A percentile compares a stretch with the other conserved stretches of the same genome.
phyloP scores from a whole-genome alignment of 805 yeast genomes.

The Candida quercuum region DNA sequence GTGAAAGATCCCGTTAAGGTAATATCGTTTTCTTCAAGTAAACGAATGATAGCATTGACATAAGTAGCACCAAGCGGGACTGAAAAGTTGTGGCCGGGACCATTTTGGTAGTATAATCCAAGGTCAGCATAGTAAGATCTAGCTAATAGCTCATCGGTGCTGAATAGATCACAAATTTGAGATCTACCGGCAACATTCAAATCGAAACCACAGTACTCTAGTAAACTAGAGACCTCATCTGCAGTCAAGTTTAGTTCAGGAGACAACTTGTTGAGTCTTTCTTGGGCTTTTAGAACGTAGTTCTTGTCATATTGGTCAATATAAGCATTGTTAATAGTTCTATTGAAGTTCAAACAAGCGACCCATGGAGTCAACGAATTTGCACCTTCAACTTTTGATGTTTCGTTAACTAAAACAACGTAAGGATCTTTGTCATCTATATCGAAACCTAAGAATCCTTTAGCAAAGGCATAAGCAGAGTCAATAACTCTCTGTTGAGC shows the following conservation, averaged over 20 bases:
- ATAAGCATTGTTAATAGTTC: conserved; percentile 20
- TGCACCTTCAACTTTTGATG: conserved; percentile 52
- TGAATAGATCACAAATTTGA: conserved; percentile 32
- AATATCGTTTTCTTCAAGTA: conserved; percentile 34
- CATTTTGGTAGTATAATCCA: conserved; percentile 38
- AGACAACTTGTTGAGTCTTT: conserved; percentile 29
- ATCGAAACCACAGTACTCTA: conserved; percentile 47
- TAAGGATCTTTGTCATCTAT: conserved; percentile 38
- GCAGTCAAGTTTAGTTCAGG: conserved; percentile 36
- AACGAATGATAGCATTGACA: conserved; percentile 40
- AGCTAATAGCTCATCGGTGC: conserved; percentile 41
- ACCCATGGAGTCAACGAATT: conserved; percentile 49
- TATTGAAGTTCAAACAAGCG: conserved; percentile 37
- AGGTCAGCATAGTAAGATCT: conserved; percentile 39
- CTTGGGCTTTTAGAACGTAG: too few relatives aligned
- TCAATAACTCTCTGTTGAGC: conserved; percentile 50
- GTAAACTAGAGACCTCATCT: conserved; percentile 34
- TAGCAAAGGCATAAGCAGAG: conserved; percentile 50
- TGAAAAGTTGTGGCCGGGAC: conserved; percentile 42
- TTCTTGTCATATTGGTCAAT: conserved; percentile 18
- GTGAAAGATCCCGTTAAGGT: conserved; percentile 42
- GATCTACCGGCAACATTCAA: conserved; percentile 38
- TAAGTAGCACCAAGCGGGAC: conserved; percentile 38
- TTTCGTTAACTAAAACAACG: conserved; percentile 37
- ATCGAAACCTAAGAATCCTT: conserved; percentile 39